phyloP scores from a whole-genome alignment of 345 rosid species.

The Brassica juncea region DNA sequence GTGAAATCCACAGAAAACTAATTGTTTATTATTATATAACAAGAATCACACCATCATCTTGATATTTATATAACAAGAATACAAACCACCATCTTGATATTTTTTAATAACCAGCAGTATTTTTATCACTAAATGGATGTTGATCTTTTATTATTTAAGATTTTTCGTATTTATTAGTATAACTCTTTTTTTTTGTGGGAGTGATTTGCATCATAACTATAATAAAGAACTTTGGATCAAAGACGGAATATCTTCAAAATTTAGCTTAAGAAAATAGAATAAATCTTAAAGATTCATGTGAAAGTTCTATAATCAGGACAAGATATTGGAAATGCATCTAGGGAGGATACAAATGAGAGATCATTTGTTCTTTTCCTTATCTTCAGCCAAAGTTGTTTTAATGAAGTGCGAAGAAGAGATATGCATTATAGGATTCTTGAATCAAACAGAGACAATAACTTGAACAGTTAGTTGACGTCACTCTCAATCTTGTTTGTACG shows the following conservation, averaged over 20 bases:
- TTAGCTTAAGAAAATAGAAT: background rate
- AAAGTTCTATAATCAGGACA: background rate
- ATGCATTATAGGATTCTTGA: background rate
- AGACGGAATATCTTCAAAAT: background rate
- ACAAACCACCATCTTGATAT: no score
- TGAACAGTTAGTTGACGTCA: background rate
- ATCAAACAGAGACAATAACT: background rate
- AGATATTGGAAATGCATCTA: background rate
- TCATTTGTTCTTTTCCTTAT: background rate
- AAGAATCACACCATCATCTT: background rate
- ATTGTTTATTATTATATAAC: background rate
- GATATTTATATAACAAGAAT: background rate
- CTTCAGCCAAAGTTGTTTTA: background rate
- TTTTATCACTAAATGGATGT: background rate
- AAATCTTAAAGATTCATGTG: background rate
- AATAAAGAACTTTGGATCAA: background rate
- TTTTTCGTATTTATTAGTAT: no score
- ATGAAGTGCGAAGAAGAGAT: background rate
- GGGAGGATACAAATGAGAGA: background rate
- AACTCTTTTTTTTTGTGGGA: no score
- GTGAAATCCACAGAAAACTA: background rate
- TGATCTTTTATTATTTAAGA: background rate
- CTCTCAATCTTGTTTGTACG: background rate
- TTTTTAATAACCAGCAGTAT: background rate
- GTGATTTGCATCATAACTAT: background rate